phyloP scores from a whole-genome alignment of 257 asterid species.

The Penstemon barbatus region DNA sequence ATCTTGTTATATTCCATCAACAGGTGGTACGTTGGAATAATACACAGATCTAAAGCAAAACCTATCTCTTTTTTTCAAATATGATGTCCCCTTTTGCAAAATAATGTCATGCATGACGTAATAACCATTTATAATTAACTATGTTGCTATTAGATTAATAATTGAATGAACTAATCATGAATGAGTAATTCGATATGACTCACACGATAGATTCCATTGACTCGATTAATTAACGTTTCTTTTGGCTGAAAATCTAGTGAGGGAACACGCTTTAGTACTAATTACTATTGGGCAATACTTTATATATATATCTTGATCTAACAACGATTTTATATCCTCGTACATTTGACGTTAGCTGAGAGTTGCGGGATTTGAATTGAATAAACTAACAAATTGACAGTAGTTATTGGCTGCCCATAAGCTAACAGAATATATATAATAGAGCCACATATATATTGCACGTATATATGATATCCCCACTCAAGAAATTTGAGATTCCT shows the following conservation, averaged over 20 bases:
- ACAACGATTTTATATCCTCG: not conserved
- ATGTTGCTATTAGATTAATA: not conserved
- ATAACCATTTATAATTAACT: not conserved
- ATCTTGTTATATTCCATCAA: not conserved
- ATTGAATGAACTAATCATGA: not conserved
- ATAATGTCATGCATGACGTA: slow-evolving; percentile 40
- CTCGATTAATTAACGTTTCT: not conserved
- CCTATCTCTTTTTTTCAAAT: not conserved
- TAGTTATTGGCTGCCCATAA: slow-evolving; percentile 10
- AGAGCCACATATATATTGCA: not conserved
- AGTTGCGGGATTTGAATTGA: not conserved
- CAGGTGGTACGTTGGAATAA: not conserved
- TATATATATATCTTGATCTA: too few species aligned
- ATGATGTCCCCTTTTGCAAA: slow-evolving; percentile 8
- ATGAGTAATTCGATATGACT: slow-evolving; percentile 10
- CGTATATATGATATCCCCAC: not conserved
- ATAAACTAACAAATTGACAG: not conserved
- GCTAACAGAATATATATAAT: not conserved
- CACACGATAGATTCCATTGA: slow-evolving; percentile 6
- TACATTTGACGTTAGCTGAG: not conserved
- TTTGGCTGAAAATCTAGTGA: not conserved
- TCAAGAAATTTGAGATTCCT: not conserved
- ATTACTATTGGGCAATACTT: too few species aligned
- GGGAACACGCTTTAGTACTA: not conserved
- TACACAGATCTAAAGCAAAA: not conserved